Base-by-base conservation (phyloP, 2,329 filamentous ascomycete species). In the Rhexocercosporidium sp. region DNA sequence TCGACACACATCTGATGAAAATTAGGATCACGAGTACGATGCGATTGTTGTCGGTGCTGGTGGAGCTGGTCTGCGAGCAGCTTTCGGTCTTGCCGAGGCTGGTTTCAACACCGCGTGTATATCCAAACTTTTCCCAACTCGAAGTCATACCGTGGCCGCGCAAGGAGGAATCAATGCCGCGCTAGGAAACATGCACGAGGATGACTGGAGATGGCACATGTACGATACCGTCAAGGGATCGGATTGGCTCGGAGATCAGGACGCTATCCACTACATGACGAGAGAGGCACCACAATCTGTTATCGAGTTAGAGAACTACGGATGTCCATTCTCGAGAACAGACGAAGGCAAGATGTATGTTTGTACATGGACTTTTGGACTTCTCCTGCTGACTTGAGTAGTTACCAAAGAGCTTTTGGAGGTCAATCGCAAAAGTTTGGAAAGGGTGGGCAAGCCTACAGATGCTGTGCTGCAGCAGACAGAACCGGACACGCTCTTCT, bases 171-270 rank as follows among this genome's bases (percentile, higher is more conserved):
- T 96, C 85, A 96, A 96, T 80, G 92, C 92, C 65, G 92, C 92
- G 61, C 86, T 96, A 65, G 92, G 92, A 78, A 97, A 97, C 84
- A 97, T 97, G 94, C 94, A 97, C 86, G 89, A 95, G 85, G 94
- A 97, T 78, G 94, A 97, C 84, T 97, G 94, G 94, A 90, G 94
- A 85, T 97, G 94, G 94, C 94, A 97, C 84, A 97, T 97, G 94
- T 97, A 97, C 85, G 94, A 97, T 81, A 97, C 94, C 51, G 94
- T 97, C 79, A 97, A 97, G 86, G 94, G 94, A 73, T 97, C 93
- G 73, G 94, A 97, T 85, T 97, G 94, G 94, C 88, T 97, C 61
- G 94, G 94, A 81, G 94, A 97, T 81, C 94, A 97, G 82, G 94
- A 97, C 79, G 94, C 94, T 72, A 97, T 97, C 78, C 94, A 97